Evolutionary conservation across 1,284 basidiomycete species (phyloP), one percentile per base, ranked within the genome.

Genomic region (Marasmius oreades): DNA sequence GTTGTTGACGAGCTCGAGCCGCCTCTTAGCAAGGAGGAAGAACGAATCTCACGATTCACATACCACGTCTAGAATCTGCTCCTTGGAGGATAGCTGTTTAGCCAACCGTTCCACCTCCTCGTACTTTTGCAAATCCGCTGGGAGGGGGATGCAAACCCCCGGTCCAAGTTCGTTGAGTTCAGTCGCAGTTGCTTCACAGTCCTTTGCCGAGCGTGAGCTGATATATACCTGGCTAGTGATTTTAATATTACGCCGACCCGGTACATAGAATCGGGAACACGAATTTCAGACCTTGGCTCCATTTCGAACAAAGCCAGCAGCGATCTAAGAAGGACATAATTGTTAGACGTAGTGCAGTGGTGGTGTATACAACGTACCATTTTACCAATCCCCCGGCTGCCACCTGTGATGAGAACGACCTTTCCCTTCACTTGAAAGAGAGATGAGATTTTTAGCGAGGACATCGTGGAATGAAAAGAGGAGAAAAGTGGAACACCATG

Each of bases 171-270:
- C 68, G 52, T 75, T 83, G 54, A 90, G 75, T 63, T 82, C 77
- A 18, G 72, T 67, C 2, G 85, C 85, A 0, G 85, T 85, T 24
- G 68, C 70, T 24, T 81, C 71, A 64, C 85, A 85, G 51, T 82
- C 82, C 59, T 79, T 75, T 16, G 71, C 74, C 26, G 80, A 79
- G 33, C 88, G 80, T 3, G 86, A 84, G 1, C 83, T 80, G 62
- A 90, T 88, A 70, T 90, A 90, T 26, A 88, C 86, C 75, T 84
- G 68, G n/a, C n/a, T n/a, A n/a, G n/a, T n/a, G n/a, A n/a, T n/a
- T 20, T 62, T 64, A 20, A 66, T 65, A 45, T 68, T 23, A 28
- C n/a, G 34, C 42, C 53, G 12, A 28, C 37, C 28, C 11, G 31
- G 23, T 47, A 24, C 14, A 48, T 11, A 12, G 37, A 55, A 20